Evolutionary conservation across 306 rosid genomes (phyloP), one percentile per base, ranked within the genome.

Genomic region (Corylus heterophylla): DNA sequence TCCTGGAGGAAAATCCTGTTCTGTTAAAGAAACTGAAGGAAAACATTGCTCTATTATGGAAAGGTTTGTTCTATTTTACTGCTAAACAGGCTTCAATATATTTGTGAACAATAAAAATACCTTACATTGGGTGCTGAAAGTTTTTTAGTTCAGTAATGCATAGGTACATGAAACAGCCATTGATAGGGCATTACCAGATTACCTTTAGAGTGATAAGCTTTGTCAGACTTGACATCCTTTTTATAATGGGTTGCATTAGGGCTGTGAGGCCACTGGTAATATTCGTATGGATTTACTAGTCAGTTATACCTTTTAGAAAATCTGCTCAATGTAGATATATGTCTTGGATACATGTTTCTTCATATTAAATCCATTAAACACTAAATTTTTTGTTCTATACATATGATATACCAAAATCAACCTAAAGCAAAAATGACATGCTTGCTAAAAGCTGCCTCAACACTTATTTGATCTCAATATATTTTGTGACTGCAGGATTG

Each of bases 1-100:
- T 96, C 80, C 76, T 96, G 62, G 99, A 91, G 76, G 96, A 93
- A 81, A 90, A 90, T 87, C 97, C 99, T 50, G 69, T 76, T 75
- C 87, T 96, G 80, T 79, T 90, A 76, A 87, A 80, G 45, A 93
- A 88, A 86, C 89, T 96, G 79, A 93, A 89, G 86, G 78, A 76
- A 37, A 95, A 91, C 79, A 86, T 91, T 86, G 71, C 89, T 18
- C 11, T 81, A 12, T 73, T 93, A 73, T 79, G 94, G 91, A 85
- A 90, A 88, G 99, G 98, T 96, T 73, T 59, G 80, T 72, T 73
- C 83, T 82, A 78, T 82, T 75, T 77, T 80, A n/a, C 54, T 55
- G 45, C 63, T 70, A 73, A 77, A 11, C 13, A 12, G 42, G 48
- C 17, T 42, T 68, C 8, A n/a, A 68, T 68, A 42, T 42, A 42